A percentile compares a stretch with the other conserved stretches of the same genome.
Evolutionary conservation across 1,284 basidiomycete genomes (phyloP).

Genomic region (Austroboletus niveus): DNA sequence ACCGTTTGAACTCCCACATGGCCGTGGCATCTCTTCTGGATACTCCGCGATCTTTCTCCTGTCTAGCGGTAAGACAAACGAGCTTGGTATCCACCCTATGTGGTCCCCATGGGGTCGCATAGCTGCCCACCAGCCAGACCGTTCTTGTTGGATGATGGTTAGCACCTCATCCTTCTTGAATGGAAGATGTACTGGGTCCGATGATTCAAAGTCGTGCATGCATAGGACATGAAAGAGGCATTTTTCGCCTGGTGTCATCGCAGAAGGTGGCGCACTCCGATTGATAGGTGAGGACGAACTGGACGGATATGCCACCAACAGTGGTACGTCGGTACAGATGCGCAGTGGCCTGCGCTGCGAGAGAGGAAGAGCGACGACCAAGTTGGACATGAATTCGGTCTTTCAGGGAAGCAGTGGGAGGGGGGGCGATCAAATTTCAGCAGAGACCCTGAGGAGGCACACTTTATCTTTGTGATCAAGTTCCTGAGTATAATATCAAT

Average conservation of each 20-base stretch:
- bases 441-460: neutral
- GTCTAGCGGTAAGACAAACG: constrained; percentile 47
- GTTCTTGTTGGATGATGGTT: constrained; percentile 62
- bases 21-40: constrained; percentile 6
- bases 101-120: constrained; percentile 49
- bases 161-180: constrained; percentile 67
- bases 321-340: constrained; percentile 50
- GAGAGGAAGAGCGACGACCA: neutral
- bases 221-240: constrained; percentile 52
- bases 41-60: constrained; percentile 1
- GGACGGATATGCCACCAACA: constrained; percentile 27
- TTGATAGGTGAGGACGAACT: constrained; percentile 32
- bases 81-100: constrained; percentile 72
- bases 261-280: constrained; percentile 28
- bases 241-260: constrained; percentile 19
- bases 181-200: constrained; percentile 58
- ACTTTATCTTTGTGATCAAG: constrained; percentile 14
- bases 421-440: neutral
- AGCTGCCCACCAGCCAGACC: constrained; percentile 80
- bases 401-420: neutral
- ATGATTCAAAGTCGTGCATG: constrained; percentile 61
- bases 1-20: constrained; percentile 1
- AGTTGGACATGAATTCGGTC: constrained; percentile 2
- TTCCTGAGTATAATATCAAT: neutral
- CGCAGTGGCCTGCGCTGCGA: constrained; percentile 41